These are phyloP conservation scores for Thermothielavioides terrestris DNA, from an alignment of 495 filamentous ascomycete genomes.

Conservation along the genomic window DNA sequence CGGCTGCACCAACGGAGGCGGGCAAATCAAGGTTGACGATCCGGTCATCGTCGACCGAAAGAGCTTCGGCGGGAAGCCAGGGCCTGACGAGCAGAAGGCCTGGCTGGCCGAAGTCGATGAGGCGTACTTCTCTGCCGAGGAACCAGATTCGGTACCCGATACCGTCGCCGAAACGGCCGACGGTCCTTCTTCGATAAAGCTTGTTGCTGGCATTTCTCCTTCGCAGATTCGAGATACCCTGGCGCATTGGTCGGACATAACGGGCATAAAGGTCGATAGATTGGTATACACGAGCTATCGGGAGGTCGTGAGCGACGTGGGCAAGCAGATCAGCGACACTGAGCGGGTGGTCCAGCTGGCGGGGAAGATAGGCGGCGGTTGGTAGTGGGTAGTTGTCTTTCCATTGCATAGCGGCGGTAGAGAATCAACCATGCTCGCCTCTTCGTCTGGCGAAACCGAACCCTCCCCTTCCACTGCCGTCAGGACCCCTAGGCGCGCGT, in stretches of 20 bases:
- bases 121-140: constrained; percentile 81
- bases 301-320: constrained; percentile 89
- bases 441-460: constrained; percentile 48
- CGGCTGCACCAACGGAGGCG: constrained; percentile 94
- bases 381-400: constrained; percentile 44
- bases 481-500: constrained; percentile 65
- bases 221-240: constrained; percentile 51
- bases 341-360: constrained; percentile 81
- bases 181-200: constrained; percentile 19
- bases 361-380: constrained; percentile 87
- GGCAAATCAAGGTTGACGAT: constrained; percentile 86
- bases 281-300: constrained; percentile 80
- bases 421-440: constrained; percentile 29
- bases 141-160: constrained; percentile 37
- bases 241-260: constrained; percentile 61
- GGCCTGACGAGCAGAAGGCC: constrained; percentile 66
- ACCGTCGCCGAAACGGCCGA: constrained; percentile 16
- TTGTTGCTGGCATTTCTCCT: constrained; percentile 50
- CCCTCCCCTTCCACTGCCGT: constrained; percentile 64
- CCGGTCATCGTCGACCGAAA: constrained; percentile 42
- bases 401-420: constrained; percentile 3
- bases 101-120: constrained; percentile 87
- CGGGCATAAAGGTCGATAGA: constrained; percentile 59
- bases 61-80: constrained; percentile 44
- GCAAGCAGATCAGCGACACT: constrained; percentile 64